Percentiles rank a stretch among this genome's conserved stretches.
Conservation (phyloP, 2,329 filamentous ascomycete species). For the Thermomyces lanuginosus region DNA sequence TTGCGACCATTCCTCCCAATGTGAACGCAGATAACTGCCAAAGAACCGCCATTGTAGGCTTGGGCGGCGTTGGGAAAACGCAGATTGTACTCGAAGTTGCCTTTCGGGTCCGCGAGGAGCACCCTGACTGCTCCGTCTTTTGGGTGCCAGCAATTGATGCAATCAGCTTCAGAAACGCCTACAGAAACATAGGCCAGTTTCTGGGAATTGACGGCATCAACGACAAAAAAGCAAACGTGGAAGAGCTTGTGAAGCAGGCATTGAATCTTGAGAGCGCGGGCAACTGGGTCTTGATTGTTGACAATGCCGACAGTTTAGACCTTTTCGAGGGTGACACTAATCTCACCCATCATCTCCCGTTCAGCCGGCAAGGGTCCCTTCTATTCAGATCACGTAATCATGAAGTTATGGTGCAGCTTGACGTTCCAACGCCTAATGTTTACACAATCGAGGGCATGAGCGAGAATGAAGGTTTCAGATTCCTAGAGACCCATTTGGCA, state of each 20-base stretch:
- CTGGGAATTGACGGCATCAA: background rate
- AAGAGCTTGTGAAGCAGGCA: constrained; percentile 3
- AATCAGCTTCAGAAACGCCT: constrained; percentile 1
- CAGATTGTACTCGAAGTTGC: constrained; percentile 7
- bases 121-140: constrained; percentile 2
- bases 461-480: constrained; percentile 4
- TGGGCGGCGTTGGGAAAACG: constrained; percentile 9
- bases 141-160: constrained; percentile 2
- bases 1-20: background rate
- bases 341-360: too few species aligned
- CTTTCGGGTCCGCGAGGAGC: constrained; percentile 1
- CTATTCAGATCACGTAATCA: constrained; percentile 17
- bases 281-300: constrained; percentile 14
- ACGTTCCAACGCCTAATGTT: too few species aligned
- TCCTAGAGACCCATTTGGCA: constrained; percentile 9
- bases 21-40: too few species aligned
- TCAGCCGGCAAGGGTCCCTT: constrained; percentile 10
- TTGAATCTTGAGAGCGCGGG: constrained; percentile 7
- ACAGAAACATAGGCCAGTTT: background rate
- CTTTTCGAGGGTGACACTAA: constrained; percentile 3
- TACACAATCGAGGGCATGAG: constrained; percentile 8
- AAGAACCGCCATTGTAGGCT: constrained; percentile 1
- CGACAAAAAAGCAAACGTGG: constrained; percentile 3
- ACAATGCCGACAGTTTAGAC: constrained; percentile 15
- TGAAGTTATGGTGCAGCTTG: constrained; percentile 9